Percentiles rank a stretch among this genome's conserved stretches.
Evolutionary conservation across 192 early-diverging fungal species (phyloP).

Genomic region (Rhizophagus sp.): DNA sequence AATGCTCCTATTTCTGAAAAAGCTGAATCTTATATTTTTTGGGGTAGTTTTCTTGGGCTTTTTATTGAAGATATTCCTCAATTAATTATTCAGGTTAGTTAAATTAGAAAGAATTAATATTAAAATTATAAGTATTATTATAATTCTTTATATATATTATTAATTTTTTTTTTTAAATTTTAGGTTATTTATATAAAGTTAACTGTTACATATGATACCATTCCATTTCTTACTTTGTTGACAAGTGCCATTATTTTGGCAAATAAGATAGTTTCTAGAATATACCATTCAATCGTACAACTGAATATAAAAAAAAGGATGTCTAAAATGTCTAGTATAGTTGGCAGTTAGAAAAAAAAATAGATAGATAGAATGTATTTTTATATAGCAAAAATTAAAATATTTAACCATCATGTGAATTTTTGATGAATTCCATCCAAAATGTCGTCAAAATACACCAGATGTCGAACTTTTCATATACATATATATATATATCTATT

Average conservation of each 20-base stretch:
- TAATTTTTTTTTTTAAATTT: not conserved
- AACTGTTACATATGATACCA: not conserved
- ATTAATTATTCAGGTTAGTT: slow-evolving; percentile 11
- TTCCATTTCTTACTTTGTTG: not conserved
- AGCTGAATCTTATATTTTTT: not conserved
- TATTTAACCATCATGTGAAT: too few relatives aligned
- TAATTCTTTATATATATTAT: too few relatives aligned
- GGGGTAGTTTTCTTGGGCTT: not conserved
- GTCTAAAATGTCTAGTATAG: not conserved
- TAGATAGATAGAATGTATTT: too few relatives aligned
- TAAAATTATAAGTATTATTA: too few relatives aligned
- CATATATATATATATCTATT: too few relatives aligned
- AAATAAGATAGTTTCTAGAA: not conserved
- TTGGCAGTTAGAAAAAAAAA: too few relatives aligned
- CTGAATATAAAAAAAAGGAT: not conserved
- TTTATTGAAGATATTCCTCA: slow-evolving; percentile 13
- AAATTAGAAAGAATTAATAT: too few relatives aligned
- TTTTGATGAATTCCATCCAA: too few relatives aligned
- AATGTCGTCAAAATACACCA: too few relatives aligned
- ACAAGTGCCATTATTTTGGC: not conserved
- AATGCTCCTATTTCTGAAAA: not conserved
- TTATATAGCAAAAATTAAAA: too few relatives aligned
- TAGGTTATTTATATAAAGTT: not conserved
- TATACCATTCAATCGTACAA: not conserved
- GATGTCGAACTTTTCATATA: too few relatives aligned